Conservation (phyloP, 305 asterid genomes). For the Fraxinus ornus region DNA sequence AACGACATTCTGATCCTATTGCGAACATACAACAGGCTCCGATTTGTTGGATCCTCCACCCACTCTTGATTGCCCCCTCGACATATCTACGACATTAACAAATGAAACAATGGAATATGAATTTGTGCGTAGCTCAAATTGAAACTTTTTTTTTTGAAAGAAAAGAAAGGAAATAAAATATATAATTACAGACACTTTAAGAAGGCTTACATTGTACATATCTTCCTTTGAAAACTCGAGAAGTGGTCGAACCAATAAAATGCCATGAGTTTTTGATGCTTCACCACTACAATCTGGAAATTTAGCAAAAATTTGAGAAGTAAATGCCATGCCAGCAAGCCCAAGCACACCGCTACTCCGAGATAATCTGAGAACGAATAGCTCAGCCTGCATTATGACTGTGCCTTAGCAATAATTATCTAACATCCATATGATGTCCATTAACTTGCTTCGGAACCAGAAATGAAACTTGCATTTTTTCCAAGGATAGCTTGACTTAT, state of each 20-base stretch:
- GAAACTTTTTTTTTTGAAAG: not conserved
- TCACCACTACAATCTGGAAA: conserved; percentile 42
- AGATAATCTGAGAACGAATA: conserved; percentile 80
- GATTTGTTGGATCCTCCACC: conserved; percentile 97
- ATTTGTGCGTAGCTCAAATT: conserved; percentile 17
- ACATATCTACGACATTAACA: conserved; percentile 63
- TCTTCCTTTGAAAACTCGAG: conserved; percentile 81
- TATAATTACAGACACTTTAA: conserved; percentile 1
- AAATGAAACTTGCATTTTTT: not conserved
- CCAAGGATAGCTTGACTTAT: not conserved
- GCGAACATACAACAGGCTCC: conserved; percentile 68
- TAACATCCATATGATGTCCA: conserved; percentile 4
- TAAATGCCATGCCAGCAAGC: conserved; percentile 88
- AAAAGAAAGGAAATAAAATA: conserved; percentile 11
- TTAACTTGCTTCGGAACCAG: not conserved
- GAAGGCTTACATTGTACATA: conserved; percentile 68
- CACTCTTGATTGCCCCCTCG: conserved; percentile 62
- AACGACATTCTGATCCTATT: conserved; percentile 84
- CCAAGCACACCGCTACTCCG: conserved; percentile 94
- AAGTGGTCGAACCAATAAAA: conserved; percentile 79
- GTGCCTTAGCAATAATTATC: conserved; percentile 30
- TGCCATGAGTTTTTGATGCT: conserved; percentile 40
- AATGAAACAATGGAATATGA: not conserved
- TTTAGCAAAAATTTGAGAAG: conserved; percentile 52
- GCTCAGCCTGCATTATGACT: conserved; percentile 65